Evolutionary conservation across 2,329 filamentous ascomycete genomes (phyloP).

Genomic region (Cadophora malorum): DNA sequence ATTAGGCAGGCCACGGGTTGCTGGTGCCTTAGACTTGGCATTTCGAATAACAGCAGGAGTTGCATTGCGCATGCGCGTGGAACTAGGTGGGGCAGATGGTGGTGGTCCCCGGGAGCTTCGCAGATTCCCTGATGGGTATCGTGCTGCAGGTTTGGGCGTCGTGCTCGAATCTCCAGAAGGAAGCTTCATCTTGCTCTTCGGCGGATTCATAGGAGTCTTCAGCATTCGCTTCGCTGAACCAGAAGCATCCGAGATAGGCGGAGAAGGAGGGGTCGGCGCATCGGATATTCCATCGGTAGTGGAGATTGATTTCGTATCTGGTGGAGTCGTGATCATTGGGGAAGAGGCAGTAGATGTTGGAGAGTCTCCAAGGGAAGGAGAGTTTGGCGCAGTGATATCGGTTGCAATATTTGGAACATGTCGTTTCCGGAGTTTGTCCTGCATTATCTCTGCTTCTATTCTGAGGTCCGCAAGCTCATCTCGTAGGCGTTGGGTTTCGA

Average conservation of each 20-base stretch:
- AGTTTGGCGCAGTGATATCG: conserved; percentile 68
- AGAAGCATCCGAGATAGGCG: conserved; percentile 89
- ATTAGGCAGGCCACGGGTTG: conserved; percentile 53
- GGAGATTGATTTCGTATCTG: conserved; percentile 69
- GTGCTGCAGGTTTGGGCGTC: conserved; percentile 57
- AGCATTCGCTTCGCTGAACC: conserved; percentile 34
- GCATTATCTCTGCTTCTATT: conserved; percentile 92
- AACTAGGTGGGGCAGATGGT: conserved; percentile 30
- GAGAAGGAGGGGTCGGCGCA: conserved; percentile 85
- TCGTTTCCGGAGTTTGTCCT: conserved; percentile 87
- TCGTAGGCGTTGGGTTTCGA: conserved; percentile 86
- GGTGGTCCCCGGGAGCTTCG: conserved; percentile 39
- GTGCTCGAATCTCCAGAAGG: conserved; percentile 60
- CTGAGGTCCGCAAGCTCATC: conserved; percentile 93
- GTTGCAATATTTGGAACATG: conserved; percentile 66
- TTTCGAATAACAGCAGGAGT: conserved; percentile 48
- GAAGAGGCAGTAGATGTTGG: conserved; percentile 89
- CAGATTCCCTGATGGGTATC: conserved; percentile 36
- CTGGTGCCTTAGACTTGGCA: conserved; percentile 51
- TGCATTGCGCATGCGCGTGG: conserved; percentile 39
- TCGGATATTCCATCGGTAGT: conserved; percentile 66
- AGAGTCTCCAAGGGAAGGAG: conserved; percentile 76
- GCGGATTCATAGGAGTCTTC: conserved; percentile 43
- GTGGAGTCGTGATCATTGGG: conserved; percentile 87
- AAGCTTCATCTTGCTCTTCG: conserved; percentile 56